phyloP scores from a whole-genome alignment of 768 basidiomycete species.

The Amyloporia xantha region DNA sequence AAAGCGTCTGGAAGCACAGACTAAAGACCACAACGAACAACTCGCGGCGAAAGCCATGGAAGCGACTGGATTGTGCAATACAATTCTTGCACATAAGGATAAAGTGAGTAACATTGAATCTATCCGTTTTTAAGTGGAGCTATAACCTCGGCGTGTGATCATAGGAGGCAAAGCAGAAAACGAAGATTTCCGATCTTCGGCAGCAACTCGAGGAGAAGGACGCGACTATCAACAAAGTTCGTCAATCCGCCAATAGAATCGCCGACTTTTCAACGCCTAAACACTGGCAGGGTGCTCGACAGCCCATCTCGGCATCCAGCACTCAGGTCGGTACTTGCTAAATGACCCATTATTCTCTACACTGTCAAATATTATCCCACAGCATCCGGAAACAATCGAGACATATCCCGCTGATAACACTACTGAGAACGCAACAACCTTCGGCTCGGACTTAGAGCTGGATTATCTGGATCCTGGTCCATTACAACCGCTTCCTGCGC shows the following conservation, averaged over 20 bases:
- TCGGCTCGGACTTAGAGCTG: not conserved
- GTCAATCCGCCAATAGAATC: too few relatives aligned
- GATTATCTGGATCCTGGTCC: not conserved
- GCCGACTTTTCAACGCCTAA: too few relatives aligned
- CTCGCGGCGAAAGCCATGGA: not conserved
- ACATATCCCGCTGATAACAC: not conserved
- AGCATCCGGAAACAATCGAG: not conserved
- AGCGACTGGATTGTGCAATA: not conserved
- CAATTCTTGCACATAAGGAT: conserved; percentile 3
- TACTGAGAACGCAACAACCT: not conserved
- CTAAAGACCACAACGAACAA: not conserved
- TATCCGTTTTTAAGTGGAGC: too few relatives aligned
- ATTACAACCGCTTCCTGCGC: not conserved
- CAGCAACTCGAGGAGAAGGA: not conserved
- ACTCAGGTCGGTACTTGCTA: too few relatives aligned
- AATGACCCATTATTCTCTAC: too few relatives aligned
- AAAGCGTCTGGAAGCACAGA: not conserved
- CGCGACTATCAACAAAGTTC: not conserved
- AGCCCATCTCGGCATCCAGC: too few relatives aligned
- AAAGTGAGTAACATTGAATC: too few relatives aligned
- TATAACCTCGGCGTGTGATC: not conserved
- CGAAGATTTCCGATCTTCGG: not conserved
- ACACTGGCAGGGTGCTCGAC: too few relatives aligned
- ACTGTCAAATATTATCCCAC: too few relatives aligned
- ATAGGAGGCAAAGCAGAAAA: conserved; percentile 3